These are phyloP conservation scores for Acmispon strigosus DNA, from an alignment of 306 rosid species.

Conservation along the genomic window DNA sequence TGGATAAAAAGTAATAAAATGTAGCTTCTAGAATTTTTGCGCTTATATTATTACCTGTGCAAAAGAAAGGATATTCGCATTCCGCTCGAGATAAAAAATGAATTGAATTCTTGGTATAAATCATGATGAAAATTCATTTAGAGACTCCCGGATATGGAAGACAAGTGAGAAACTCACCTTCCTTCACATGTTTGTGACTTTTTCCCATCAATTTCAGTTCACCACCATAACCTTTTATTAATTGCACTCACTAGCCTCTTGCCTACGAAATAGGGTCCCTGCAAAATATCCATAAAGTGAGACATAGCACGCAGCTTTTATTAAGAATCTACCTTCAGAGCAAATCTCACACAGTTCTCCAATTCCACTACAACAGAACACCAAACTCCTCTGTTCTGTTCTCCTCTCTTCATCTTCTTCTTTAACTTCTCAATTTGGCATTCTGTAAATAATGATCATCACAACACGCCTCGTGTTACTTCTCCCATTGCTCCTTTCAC, in stretches of 20 bases:
- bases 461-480: neutral
- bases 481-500: neutral
- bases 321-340: neutral
- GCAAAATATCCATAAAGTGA: slow-evolving; percentile 8
- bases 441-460: slow-evolving; percentile 8
- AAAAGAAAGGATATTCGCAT: too few relatives aligned
- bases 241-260: slow-evolving; percentile 31
- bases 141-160: too few relatives aligned
- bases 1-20: too few relatives aligned
- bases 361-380: too few relatives aligned
- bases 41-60: too few relatives aligned
- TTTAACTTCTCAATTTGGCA: neutral
- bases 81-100: too few relatives aligned
- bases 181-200: slow-evolving; percentile 13
- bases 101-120: too few relatives aligned
- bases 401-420: neutral
- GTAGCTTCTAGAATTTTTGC: too few relatives aligned
- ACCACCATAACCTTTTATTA: slow-evolving; percentile 17
- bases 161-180: neutral
- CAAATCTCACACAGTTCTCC: neutral
- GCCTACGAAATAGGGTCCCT: slow-evolving; percentile 11
- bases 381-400: too few relatives aligned
- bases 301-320: slow-evolving; percentile 7
- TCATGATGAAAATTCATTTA: too few relatives aligned
- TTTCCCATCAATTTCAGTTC: slow-evolving; percentile 13